Evolutionary conservation across 2,329 filamentous ascomycete species (phyloP).

Genomic region (Aspergillus sp.): DNA sequence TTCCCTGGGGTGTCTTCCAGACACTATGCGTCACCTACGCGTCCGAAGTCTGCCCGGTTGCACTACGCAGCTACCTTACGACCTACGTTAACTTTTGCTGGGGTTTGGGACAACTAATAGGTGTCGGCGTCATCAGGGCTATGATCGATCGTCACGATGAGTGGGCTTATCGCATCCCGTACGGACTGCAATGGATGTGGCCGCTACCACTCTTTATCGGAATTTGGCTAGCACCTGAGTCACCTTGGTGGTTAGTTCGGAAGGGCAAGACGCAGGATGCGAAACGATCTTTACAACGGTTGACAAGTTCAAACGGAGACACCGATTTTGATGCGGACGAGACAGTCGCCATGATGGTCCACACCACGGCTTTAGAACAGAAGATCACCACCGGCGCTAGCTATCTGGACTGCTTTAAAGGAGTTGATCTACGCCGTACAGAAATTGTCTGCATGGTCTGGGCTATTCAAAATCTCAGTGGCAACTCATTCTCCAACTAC

Average conservation of each 20-base stretch:
- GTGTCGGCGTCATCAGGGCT: constrained; percentile 51
- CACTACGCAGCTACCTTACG: constrained; percentile 46
- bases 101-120: constrained; percentile 52
- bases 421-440: constrained; percentile 73
- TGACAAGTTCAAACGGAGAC: constrained; percentile 53
- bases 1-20: constrained; percentile 55
- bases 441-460: constrained; percentile 69
- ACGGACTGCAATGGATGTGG: constrained; percentile 56
- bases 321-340: constrained; percentile 78
- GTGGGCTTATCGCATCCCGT: constrained; percentile 55
- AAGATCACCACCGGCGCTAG: constrained; percentile 70
- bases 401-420: constrained; percentile 82
- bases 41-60: constrained; percentile 49
- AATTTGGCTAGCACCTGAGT: constrained; percentile 51
- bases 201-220: constrained; percentile 50
- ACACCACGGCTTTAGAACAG: constrained; percentile 79
- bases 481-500: constrained; percentile 65
- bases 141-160: constrained; percentile 48
- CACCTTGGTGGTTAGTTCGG: constrained; percentile 53
- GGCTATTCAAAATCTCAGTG: constrained; percentile 64
- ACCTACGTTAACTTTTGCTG: constrained; percentile 50
- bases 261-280: constrained; percentile 48
- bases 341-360: constrained; percentile 88
- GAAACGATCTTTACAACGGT: constrained; percentile 41
- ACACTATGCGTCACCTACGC: constrained; percentile 50